A percentile compares a stretch with the other conserved stretches of the same genome.
Conservation (phyloP, 305 asterid genomes). For the Fraxinus sp. region DNA sequence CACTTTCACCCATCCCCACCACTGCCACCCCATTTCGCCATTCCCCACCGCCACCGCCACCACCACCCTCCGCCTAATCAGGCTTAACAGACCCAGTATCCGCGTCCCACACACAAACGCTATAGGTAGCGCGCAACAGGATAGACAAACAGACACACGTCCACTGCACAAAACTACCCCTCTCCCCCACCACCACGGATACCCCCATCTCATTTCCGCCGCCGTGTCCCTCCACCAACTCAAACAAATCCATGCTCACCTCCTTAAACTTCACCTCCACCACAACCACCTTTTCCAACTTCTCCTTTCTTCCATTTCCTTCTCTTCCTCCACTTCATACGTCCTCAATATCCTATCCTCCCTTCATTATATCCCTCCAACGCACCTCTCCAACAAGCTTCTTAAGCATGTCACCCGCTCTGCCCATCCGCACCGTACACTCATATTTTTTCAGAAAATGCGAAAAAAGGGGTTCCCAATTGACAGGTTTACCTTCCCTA, state of each 20-base stretch:
- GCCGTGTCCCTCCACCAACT: constrained; percentile 54
- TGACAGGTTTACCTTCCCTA: constrained; percentile 66
- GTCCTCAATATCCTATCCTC: constrained; percentile 56
- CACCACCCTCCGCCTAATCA: constrained; percentile 20
- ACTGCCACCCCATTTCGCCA: constrained; percentile 23
- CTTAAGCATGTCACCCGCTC: constrained; percentile 59
- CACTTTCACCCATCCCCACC: constrained; percentile 28
- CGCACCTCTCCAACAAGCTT: constrained; percentile 48
- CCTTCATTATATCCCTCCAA: constrained; percentile 34
- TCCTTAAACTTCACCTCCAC: constrained; percentile 42
- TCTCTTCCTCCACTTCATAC: constrained; percentile 45
- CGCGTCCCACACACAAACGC: neutral
- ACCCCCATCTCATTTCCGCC: constrained; percentile 47
- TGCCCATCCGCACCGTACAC: constrained; percentile 37
- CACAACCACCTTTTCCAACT: constrained; percentile 44
- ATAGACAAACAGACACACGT: neutral
- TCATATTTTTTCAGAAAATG: constrained; percentile 46
- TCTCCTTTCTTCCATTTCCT: constrained; percentile 51
- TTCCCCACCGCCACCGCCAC: constrained; percentile 20
- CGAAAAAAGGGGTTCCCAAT: constrained; percentile 35
- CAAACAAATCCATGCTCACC: constrained; percentile 63
- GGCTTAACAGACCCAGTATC: neutral
- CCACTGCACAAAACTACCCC: constrained; percentile 3
- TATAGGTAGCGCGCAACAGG: neutral
- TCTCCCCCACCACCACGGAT: constrained; percentile 24